phyloP scores from a whole-genome alignment of 345 rosid genomes.

The Brassica cretica region DNA sequence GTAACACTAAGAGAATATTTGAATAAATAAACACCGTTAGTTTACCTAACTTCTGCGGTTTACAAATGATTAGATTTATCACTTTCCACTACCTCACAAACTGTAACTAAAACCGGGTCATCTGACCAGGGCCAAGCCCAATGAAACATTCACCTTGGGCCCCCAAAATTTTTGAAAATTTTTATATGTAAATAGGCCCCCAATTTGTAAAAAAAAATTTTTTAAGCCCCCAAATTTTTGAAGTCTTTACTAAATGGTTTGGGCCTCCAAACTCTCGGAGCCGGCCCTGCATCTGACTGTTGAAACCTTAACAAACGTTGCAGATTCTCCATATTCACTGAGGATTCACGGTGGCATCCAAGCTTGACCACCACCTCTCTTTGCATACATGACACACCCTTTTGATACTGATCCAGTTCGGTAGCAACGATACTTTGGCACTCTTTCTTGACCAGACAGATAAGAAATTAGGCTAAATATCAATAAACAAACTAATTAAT shows the following conservation, averaged over 20 bases:
- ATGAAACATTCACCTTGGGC: too few species aligned
- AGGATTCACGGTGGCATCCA: slow-evolving; percentile 82
- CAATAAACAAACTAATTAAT: too few species aligned
- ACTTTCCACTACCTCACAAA: slow-evolving; percentile 92
- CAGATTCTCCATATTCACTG: slow-evolving; percentile 50
- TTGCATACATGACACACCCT: slow-evolving; percentile 86
- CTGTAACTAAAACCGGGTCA: slow-evolving; percentile 82
- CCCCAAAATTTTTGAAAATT: too few species aligned
- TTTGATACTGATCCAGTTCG: slow-evolving; percentile 43
- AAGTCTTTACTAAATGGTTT: too few species aligned
- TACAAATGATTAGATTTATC: slow-evolving; percentile 77
- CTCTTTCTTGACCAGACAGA: slow-evolving; percentile 80
- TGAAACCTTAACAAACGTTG: slow-evolving; percentile 58
- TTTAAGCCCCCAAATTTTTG: too few species aligned
- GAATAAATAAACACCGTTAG: slow-evolving; percentile 13
- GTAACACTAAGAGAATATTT: slow-evolving; percentile 3
- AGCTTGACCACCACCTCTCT: slow-evolving; percentile 71
- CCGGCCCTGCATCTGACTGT: slow-evolving; percentile 53
- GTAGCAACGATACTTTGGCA: slow-evolving; percentile 49
- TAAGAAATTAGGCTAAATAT: slow-evolving; percentile 40
- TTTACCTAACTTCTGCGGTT: slow-evolving; percentile 74
- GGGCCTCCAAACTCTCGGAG: too few species aligned
- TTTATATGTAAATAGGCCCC: too few species aligned
- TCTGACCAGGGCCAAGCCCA: too few species aligned
- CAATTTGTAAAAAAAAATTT: too few species aligned